phyloP scores from a whole-genome alignment of 768 basidiomycete genomes.

The Russula vinacea region DNA sequence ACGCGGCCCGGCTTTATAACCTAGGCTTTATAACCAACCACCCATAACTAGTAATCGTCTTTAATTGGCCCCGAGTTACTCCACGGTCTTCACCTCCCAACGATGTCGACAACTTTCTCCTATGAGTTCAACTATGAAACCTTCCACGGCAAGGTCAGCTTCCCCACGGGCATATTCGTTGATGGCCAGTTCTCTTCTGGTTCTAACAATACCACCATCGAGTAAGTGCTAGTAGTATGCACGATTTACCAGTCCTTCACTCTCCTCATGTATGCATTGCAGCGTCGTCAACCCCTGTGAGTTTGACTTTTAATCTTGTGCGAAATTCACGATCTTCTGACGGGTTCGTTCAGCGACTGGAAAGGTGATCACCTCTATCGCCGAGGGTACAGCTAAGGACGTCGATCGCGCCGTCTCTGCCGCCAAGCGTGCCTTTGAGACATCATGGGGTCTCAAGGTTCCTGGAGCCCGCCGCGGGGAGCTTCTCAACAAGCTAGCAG shows the following conservation, averaged over 20 bases:
- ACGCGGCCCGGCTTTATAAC: too few species aligned
- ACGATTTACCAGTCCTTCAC: background rate
- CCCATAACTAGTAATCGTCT: background rate
- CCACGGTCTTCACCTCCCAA: background rate
- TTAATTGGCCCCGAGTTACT: background rate
- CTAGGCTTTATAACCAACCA: too few species aligned
- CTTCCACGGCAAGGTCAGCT: slow-evolving; percentile 56
- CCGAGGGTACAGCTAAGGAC: slow-evolving; percentile 62
- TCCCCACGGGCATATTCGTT: slow-evolving; percentile 71
- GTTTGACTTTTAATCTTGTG: background rate
- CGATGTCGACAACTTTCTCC: slow-evolving; percentile 46
- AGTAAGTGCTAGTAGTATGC: slow-evolving; percentile 45
- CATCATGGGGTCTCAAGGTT: slow-evolving; percentile 63
- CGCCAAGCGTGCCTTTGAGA: slow-evolving; percentile 61
- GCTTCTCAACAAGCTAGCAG: slow-evolving; percentile 60
- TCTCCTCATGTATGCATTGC: slow-evolving; percentile 9
- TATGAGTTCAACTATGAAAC: slow-evolving; percentile 52
- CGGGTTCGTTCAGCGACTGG: slow-evolving; percentile 42
- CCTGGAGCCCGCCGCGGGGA: slow-evolving; percentile 52
- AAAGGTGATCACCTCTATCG: slow-evolving; percentile 53
- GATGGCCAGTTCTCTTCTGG: slow-evolving; percentile 63
- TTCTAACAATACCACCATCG: slow-evolving; percentile 57
- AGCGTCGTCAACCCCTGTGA: slow-evolving; percentile 60
- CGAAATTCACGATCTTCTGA: background rate
- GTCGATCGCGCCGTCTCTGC: slow-evolving; percentile 73